Evolutionary conservation across 176 grass and related monocot genomes (phyloP).

Genomic region (Lolium multiflorum): DNA sequence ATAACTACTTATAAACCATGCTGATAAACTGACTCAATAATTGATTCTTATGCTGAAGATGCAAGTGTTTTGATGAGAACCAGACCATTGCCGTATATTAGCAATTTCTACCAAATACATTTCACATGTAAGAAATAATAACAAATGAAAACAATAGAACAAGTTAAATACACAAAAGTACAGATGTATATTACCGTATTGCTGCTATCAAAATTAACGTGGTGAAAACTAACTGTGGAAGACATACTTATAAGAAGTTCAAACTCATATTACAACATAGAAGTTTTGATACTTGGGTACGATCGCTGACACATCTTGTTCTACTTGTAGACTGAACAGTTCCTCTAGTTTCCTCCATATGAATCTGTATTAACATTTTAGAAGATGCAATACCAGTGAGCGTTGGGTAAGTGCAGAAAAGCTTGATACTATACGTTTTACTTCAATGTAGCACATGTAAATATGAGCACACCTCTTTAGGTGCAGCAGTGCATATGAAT

Average conservation of each 20-base stretch:
- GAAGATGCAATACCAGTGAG: background rate
- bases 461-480: conserved; percentile 74
- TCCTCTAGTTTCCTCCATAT: conserved; percentile 89
- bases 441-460: conserved; percentile 12
- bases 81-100: background rate
- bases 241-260: background rate
- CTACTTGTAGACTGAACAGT: conserved; percentile 96
- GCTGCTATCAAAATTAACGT: background rate
- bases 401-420: background rate
- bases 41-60: background rate
- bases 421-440: background rate
- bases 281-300: conserved; percentile 68
- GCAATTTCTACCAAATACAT: background rate
- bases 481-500: conserved; percentile 92
- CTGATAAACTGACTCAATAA: too few species aligned
- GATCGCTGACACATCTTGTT: conserved; percentile 92
- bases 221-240: background rate
- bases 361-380: conserved; percentile 55
- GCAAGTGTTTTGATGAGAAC: background rate
- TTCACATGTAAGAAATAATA: conserved; percentile 10
- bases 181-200: background rate
- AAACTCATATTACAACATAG: conserved; percentile 19
- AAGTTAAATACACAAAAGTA: background rate
- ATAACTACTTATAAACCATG: too few species aligned
- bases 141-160: background rate